Evolutionary conservation across 2,329 filamentous ascomycete genomes (phyloP).

Genomic region (Ascochyta koolunga): DNA sequence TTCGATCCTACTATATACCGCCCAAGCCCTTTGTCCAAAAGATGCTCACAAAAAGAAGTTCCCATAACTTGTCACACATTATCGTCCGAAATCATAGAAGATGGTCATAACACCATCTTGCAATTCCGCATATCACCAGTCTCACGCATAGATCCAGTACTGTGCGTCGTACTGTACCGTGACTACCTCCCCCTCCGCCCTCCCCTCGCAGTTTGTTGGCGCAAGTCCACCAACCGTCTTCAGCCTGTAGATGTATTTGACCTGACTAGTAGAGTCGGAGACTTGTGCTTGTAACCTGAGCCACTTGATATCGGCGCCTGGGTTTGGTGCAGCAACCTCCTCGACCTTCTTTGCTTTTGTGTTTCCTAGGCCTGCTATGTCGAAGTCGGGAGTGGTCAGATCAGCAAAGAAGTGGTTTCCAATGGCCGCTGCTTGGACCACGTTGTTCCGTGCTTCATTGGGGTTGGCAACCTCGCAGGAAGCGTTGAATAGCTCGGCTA

Average conservation of each 20-base stretch:
- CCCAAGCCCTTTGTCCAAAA: too few species aligned
- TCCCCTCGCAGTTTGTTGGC: conserved; percentile 70
- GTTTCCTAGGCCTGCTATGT: conserved; percentile 71
- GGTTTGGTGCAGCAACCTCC: conserved; percentile 66
- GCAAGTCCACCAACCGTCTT: conserved; percentile 81
- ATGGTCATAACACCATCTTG: background rate
- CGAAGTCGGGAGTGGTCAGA: conserved; percentile 77
- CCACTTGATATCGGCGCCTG: conserved; percentile 72
- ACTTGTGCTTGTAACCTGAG: conserved; percentile 66
- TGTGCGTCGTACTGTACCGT: conserved; percentile 82
- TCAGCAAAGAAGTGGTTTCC: conserved; percentile 84
- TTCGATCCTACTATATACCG: too few species aligned
- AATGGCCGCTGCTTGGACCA: conserved; percentile 38
- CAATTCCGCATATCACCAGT: background rate
- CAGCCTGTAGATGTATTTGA: conserved; percentile 80
- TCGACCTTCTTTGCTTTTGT: conserved; percentile 70
- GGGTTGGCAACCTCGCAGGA: conserved; percentile 28
- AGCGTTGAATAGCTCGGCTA: conserved; percentile 43
- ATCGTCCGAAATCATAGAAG: background rate
- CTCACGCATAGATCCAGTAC: conserved; percentile 67
- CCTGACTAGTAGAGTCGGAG: conserved; percentile 44
- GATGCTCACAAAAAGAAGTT: too few species aligned
- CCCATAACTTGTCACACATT: too few species aligned
- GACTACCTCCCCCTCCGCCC: conserved; percentile 56
- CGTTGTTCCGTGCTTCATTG: conserved; percentile 24